Conservation (phyloP, 352 stramenopile genomes). For the Globisporangium takayamanum region DNA sequence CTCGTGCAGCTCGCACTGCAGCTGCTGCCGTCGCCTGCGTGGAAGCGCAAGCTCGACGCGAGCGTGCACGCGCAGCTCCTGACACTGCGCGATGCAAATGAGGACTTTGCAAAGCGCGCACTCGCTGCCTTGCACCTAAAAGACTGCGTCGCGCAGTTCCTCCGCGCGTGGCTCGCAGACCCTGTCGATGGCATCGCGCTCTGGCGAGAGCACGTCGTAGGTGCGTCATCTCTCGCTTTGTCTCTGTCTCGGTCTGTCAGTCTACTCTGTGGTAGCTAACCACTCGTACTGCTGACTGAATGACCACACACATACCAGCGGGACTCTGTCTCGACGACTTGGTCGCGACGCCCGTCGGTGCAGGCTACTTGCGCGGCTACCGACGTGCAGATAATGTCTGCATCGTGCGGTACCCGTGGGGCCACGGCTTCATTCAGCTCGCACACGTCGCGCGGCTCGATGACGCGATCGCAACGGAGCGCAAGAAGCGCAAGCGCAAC, state of each 20-base stretch:
- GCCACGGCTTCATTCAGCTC: slow-evolving; percentile 61
- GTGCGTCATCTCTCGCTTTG: slow-evolving; percentile 17
- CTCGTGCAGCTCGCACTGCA: slow-evolving; percentile 44
- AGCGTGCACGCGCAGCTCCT: slow-evolving; percentile 24
- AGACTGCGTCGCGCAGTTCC: slow-evolving; percentile 54
- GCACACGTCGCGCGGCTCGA: slow-evolving; percentile 44
- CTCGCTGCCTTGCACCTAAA: slow-evolving; percentile 59
- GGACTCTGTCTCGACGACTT: slow-evolving; percentile 55
- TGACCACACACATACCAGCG: slow-evolving; percentile 4
- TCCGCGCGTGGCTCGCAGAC: slow-evolving; percentile 66
- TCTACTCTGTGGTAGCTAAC: neutral
- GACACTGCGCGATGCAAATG: slow-evolving; percentile 12
- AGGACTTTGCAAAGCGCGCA: slow-evolving; percentile 24
- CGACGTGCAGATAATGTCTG: slow-evolving; percentile 51
- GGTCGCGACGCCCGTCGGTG: slow-evolving; percentile 51
- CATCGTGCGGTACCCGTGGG: slow-evolving; percentile 67
- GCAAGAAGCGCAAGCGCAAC: slow-evolving; percentile 41
- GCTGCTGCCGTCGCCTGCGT: slow-evolving; percentile 29
- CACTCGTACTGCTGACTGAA: neutral
- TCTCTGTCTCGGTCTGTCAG: no score
- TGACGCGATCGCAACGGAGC: slow-evolving; percentile 23
- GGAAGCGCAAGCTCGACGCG: slow-evolving; percentile 23
- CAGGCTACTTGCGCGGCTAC: slow-evolving; percentile 56
- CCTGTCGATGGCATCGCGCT: slow-evolving; percentile 63
- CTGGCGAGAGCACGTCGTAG: slow-evolving; percentile 63